Base-by-base conservation (phyloP, 2,329 filamentous ascomycete species). In the Oidium heveae region DNA sequence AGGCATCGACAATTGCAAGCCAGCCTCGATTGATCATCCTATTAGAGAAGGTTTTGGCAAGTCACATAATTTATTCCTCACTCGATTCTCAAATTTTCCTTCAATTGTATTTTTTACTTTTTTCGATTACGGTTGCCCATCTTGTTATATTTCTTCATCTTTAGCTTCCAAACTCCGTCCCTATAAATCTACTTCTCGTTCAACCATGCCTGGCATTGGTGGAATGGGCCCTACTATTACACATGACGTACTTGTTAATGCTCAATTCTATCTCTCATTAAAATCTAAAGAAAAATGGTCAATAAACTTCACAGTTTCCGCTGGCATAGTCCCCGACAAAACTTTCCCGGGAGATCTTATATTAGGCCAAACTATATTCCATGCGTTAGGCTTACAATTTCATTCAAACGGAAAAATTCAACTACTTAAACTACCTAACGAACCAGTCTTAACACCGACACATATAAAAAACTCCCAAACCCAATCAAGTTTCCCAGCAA, bases 61-160 rank as follows among this genome's bases (percentile, higher is more conserved):
- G 51, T 13, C 33, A 28, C 37, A 41, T 12, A 53, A 53, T 41
- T 2, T 52, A 7, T 36, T 52, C 10, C 16, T 52, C 18, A 34
- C 49, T 12, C 7, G 32, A n/a, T 15, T 52, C 6, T n/a, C 15
- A 15, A 34, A 13, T 28, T 20, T 4, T 18, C 49, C 28, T 36
- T 18, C 15, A 8, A 1, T 36, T 33, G n/a, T 16, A 7, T 52
- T 36, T 18, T n/a, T 20, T 18, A 52, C 28, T 34, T 52, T 52
- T 20, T 52, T 52, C 18, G 49, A 52, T 36, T 52, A 52, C 32
- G 28, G 49, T n/a, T 52, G 24, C 36, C 3, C 49, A 18, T 15
- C 49, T 18, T 52, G 28, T 52, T 52, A 52, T 36, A 33, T 52
- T 36, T 52, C 49, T 52, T 36, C 49, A n/a, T n/a, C n/a, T n/a